These are phyloP conservation scores for Psophocarpus tetragonolobus DNA, from an alignment of 306 rosid species.

Conservation along the genomic window DNA sequence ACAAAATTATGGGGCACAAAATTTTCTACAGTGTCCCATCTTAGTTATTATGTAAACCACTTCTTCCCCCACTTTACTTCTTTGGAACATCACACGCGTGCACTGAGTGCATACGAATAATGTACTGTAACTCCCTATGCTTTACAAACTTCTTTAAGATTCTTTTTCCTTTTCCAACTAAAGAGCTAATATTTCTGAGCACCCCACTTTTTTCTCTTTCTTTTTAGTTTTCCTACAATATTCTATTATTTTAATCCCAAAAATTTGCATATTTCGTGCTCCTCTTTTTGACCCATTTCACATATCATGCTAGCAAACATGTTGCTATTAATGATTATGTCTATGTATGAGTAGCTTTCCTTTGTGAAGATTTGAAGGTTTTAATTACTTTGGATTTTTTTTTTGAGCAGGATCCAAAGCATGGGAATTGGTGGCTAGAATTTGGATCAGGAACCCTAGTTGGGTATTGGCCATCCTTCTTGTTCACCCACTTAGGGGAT, in stretches of 20 bases:
- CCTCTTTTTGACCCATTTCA: slow-evolving; percentile 31
- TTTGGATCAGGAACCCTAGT: slow-evolving; percentile 65
- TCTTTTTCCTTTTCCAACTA: slow-evolving; percentile 41
- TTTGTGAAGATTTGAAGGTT: slow-evolving; percentile 20
- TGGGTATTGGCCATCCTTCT: slow-evolving; percentile 82
- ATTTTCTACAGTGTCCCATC: background rate
- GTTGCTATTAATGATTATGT: slow-evolving; percentile 32
- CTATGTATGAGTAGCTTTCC: slow-evolving; percentile 26
- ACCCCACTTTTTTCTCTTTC: background rate
- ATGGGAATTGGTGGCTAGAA: slow-evolving; percentile 89
- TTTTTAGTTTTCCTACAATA: background rate
- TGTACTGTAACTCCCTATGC: slow-evolving; percentile 38
- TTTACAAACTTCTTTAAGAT: slow-evolving; percentile 43
- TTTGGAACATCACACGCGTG: slow-evolving; percentile 20
- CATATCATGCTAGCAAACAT: slow-evolving; percentile 6
- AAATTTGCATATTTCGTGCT: background rate
- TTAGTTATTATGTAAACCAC: background rate
- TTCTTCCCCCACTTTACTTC: slow-evolving; percentile 12
- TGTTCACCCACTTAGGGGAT: slow-evolving; percentile 63
- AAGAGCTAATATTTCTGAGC: slow-evolving; percentile 33
- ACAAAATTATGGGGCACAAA: background rate
- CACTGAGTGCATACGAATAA: slow-evolving; percentile 17
- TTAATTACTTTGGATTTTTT: background rate
- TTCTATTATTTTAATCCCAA: slow-evolving; percentile 6
- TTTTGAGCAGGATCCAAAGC: slow-evolving; percentile 70